A percentile compares a stretch with the other conserved stretches of the same genome.
Evolutionary conservation across 1,284 basidiomycete species (phyloP).

Genomic region (Anthracocystis setariae): DNA sequence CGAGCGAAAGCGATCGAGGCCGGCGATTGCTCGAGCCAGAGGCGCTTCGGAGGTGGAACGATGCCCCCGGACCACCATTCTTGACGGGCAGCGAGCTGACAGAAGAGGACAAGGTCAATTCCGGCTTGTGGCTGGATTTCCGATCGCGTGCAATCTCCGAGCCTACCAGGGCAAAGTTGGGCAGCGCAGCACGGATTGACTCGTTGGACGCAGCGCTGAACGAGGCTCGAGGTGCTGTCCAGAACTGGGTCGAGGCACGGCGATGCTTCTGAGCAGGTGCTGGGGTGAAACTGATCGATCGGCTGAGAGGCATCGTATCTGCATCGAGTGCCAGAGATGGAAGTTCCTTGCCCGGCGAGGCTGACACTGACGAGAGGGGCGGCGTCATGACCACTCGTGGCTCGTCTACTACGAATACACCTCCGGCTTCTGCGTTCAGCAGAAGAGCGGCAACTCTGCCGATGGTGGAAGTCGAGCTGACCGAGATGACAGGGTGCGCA

Average conservation of each 20-base stretch:
- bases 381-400: constrained; percentile 42
- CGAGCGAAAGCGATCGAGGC: constrained; percentile 40
- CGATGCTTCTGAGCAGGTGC: constrained; percentile 37
- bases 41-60: constrained; percentile 24
- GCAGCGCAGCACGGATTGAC: constrained; percentile 11
- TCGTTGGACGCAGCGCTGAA: constrained; percentile 13
- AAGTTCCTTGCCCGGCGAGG: constrained; percentile 31
- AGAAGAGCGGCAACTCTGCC: constrained; percentile 36
- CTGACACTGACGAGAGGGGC: constrained; percentile 37
- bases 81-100: constrained; percentile 20
- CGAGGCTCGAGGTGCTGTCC: constrained; percentile 35
- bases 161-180: constrained; percentile 23
- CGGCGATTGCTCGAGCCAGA: constrained; percentile 26
- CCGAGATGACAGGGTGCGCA: constrained; percentile 37
- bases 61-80: constrained; percentile 5
- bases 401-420: constrained; percentile 43
- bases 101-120: constrained; percentile 16
- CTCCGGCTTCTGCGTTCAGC: constrained; percentile 31
- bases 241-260: constrained; percentile 40
- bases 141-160: constrained; percentile 5
- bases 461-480: constrained; percentile 30
- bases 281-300: constrained; percentile 31
- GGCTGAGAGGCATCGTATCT: constrained; percentile 25
- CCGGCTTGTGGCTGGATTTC: constrained; percentile 22
- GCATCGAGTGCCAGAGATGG: constrained; percentile 24